Base-by-base conservation (phyloP, 2,329 filamentous ascomycete species). In the Aspergillus piperis region DNA sequence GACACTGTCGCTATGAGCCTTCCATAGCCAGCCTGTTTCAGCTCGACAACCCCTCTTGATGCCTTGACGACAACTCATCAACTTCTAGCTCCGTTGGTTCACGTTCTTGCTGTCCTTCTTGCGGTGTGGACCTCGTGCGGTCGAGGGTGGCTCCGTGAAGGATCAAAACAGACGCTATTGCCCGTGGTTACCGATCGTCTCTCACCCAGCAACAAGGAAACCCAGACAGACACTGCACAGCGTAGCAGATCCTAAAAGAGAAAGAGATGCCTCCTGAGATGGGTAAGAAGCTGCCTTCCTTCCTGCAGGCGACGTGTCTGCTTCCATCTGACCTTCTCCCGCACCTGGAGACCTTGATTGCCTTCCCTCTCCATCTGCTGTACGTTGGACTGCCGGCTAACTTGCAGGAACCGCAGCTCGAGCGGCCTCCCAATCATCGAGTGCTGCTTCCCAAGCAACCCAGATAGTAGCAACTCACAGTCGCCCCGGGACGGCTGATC, bases 401-500 rank as follows among this genome's bases (percentile, higher is more conserved):
- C 58, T 59, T 49, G 50, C 48, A 60, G 58, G 57, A 44, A 60
- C 55, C 58, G 59, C 48, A 76, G 75, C 66, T 63, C 73, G 74
- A 67, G 73, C 72, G 59, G 70, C 71, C 57, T 77, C 75, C 47
- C 75, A 76, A 66, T 60, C 62, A 39, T 75, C 74, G 36, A 77
- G 72, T 63, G 68, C 68, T 58, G 72, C 75, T 42, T 76, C 75
- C 50, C 76, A 78, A 64, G 68, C 70, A 48, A 73, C 74, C 38
- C 74, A 77, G 50, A 69, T 77, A 61, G 73, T 69, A 62, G 70
- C 70, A 47, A 68, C 75, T 23, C 73, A 71, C 57, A 78, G 75
- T 63, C 76, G 77, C 23, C 76, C 76, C 23, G 76, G 74, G 19
- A 78, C 76, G 25, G 73, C 74, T 25, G 77, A 79, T 60, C 75